phyloP scores from a whole-genome alignment of 345 rosid species.

The Brassica carinata region DNA sequence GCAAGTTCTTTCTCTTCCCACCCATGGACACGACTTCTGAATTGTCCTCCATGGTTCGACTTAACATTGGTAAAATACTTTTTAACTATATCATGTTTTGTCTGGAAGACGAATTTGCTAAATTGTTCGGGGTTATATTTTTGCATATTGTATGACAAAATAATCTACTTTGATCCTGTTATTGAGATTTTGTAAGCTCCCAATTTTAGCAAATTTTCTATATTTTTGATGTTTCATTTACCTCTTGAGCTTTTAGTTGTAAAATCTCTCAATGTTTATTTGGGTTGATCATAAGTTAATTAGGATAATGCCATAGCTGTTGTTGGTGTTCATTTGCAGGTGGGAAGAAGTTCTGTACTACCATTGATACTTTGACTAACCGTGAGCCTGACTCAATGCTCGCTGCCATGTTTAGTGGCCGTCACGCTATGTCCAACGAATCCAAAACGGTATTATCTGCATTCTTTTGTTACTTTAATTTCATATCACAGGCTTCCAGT shows the following conservation, averaged over 20 bases:
- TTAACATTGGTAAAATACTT: slow-evolving; percentile 58
- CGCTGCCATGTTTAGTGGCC: slow-evolving; percentile 93
- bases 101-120: no score
- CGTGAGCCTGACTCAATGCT: slow-evolving; percentile 96
- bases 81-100: no score
- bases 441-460: slow-evolving; percentile 50
- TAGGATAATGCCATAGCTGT: not conserved
- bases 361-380: slow-evolving; percentile 74
- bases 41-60: slow-evolving; percentile 61
- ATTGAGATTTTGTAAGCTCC: no score
- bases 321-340: slow-evolving; percentile 45
- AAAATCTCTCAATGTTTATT: not conserved
- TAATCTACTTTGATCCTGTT: not conserved
- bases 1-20: not conserved
- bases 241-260: not conserved
- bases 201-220: not conserved
- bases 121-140: no score
- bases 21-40: slow-evolving; percentile 42
- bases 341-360: slow-evolving; percentile 82
- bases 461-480: not conserved
- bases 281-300: not conserved
- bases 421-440: slow-evolving; percentile 62
- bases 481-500: slow-evolving; percentile 20
- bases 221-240: no score
- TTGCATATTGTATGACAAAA: not conserved